Percentiles rank a stretch among this genome's conserved stretches.
Conservation (phyloP, 495 filamentous ascomycete species). For the Umbilicaria muhlenbergii region DNA sequence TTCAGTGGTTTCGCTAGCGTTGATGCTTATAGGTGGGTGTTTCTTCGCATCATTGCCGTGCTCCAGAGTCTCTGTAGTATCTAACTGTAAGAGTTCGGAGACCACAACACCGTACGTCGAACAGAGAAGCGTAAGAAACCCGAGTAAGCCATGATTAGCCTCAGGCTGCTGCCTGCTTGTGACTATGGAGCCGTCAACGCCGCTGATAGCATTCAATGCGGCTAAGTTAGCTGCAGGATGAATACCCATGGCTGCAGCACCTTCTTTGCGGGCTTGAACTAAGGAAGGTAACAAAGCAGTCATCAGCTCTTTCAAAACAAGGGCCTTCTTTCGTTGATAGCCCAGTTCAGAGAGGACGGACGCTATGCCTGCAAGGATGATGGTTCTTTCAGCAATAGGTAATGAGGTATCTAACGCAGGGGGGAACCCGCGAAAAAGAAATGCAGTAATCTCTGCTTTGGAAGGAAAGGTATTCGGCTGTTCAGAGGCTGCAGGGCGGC, state of each 20-base stretch:
- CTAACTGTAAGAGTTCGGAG: neutral
- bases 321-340: conserved; percentile 69
- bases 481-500: conserved; percentile 28
- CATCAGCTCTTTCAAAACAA: conserved; percentile 72
- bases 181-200: neutral
- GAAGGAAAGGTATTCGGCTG: conserved; percentile 24
- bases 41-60: no score
- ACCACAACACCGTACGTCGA: conserved; percentile 13
- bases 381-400: conserved; percentile 52
- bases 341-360: conserved; percentile 62
- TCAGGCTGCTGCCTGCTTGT: neutral
- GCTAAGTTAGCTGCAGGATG: conserved; percentile 80
- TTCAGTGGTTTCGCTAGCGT: conserved; percentile 14
- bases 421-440: conserved; percentile 61
- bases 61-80: no score
- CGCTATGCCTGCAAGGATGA: conserved; percentile 74
- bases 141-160: conserved; percentile 9
- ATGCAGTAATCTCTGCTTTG: conserved; percentile 50
- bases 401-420: conserved; percentile 33
- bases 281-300: conserved; percentile 68
- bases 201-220: conserved; percentile 26
- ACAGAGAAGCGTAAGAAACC: conserved; percentile 14
- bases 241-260: conserved; percentile 86
- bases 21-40: no score
- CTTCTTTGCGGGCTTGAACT: conserved; percentile 81